Conservation (phyloP, 2,329 filamentous ascomycete genomes). For the Talaromyces sp. region DNA sequence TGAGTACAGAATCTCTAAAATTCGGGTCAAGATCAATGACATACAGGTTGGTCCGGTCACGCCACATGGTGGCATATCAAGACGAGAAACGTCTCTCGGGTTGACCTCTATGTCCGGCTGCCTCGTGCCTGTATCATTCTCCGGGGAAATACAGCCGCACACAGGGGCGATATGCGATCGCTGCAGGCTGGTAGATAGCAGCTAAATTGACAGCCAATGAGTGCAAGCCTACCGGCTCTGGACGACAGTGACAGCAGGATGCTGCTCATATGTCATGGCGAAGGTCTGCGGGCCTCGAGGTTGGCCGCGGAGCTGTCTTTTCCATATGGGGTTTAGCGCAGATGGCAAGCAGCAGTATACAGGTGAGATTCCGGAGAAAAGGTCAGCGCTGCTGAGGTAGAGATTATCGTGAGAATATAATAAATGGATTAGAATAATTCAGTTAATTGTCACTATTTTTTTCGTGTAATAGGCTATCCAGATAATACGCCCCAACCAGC, state of each 20-base stretch:
- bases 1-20: background rate
- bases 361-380: background rate
- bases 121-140: background rate
- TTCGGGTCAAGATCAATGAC: slow-evolving; percentile 22
- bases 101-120: background rate
- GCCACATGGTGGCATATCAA: slow-evolving; percentile 73
- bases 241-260: background rate
- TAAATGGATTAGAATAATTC: background rate
- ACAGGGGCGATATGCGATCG: background rate
- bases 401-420: background rate
- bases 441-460: background rate
- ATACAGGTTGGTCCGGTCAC: slow-evolving; percentile 97
- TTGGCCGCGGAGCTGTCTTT: background rate
- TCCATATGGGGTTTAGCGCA: slow-evolving; percentile 9
- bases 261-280: background rate
- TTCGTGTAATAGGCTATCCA: background rate
- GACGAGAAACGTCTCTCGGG: background rate
- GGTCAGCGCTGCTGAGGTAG: background rate
- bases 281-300: background rate
- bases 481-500: background rate
- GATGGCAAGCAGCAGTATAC: no score
- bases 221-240: background rate
- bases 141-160: background rate
- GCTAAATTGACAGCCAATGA: background rate
- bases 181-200: background rate